Evolutionary conservation across 2,329 filamentous ascomycete species (phyloP).

Genomic region (Byssothecium circinans): DNA sequence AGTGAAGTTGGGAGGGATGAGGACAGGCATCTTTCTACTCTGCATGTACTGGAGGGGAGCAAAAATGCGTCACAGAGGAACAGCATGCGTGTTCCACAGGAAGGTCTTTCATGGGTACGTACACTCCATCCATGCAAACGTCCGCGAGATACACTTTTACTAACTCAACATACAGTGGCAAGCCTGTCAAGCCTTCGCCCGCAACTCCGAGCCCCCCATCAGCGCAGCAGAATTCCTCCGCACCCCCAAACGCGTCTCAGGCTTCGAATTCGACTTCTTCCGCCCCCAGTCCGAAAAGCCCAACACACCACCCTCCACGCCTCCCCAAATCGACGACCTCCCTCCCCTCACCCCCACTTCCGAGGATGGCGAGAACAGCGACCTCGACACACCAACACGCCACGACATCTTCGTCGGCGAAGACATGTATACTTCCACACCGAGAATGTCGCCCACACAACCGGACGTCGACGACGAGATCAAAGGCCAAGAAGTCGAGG

Average conservation of each 20-base stretch:
- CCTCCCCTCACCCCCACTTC: constrained; percentile 23
- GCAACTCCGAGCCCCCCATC: constrained; percentile 29
- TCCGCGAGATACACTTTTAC: too few species aligned
- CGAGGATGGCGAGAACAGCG: constrained; percentile 15
- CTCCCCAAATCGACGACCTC: constrained; percentile 24
- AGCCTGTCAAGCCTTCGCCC: constrained; percentile 29
- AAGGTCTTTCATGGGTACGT: constrained; percentile 19
- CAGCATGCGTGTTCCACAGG: constrained; percentile 14
- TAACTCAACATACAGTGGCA: constrained; percentile 18
- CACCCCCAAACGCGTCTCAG: constrained; percentile 28
- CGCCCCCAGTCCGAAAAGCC: constrained; percentile 10
- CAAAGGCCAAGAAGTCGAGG: constrained; percentile 27
- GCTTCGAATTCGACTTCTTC: constrained; percentile 26
- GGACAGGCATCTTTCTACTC: constrained; percentile 12
- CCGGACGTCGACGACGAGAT: constrained; percentile 23
- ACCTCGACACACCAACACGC: constrained; percentile 8
- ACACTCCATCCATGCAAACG: not conserved
- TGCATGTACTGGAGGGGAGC: constrained; percentile 13
- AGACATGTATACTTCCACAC: constrained; percentile 4
- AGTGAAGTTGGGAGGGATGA: constrained; percentile 11
- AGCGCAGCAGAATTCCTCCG: constrained; percentile 29
- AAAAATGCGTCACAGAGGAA: constrained; percentile 11
- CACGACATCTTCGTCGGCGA: constrained; percentile 10
- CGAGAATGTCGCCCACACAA: constrained; percentile 3
- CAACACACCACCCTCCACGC: constrained; percentile 11